Conservation (phyloP, 805 yeast species). For the Zygoascus biomembranicola region DNA sequence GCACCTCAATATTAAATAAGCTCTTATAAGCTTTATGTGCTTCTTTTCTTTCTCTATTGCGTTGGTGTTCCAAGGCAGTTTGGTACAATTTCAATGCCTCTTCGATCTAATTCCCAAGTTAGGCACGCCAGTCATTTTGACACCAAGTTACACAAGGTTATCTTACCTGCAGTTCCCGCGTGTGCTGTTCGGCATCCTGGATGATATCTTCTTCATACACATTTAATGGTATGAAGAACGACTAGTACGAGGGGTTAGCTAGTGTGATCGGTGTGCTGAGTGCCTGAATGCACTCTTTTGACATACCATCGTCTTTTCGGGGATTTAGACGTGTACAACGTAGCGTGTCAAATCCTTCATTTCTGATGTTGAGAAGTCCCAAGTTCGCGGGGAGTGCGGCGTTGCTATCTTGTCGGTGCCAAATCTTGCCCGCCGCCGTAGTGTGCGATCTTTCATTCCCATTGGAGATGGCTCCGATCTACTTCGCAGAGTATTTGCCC, state of each 20-base stretch:
- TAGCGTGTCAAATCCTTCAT: not conserved
- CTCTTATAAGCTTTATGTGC: conserved; percentile 52
- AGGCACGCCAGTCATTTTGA: not conserved
- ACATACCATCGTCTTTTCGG: not conserved
- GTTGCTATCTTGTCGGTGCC: too few relatives aligned
- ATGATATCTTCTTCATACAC: conserved; percentile 59
- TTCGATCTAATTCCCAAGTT: conserved; percentile 39
- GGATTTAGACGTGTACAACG: not conserved
- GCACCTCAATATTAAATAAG: conserved; percentile 60
- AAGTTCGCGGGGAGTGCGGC: not conserved
- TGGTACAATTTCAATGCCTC: conserved; percentile 74
- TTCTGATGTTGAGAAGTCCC: not conserved
- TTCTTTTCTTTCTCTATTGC: conserved; percentile 35
- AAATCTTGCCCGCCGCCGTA: too few relatives aligned
- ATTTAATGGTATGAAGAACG: conserved; percentile 68
- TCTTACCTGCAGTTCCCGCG: conserved; percentile 72
- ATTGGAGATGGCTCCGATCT: conserved; percentile 1
- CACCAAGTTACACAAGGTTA: not conserved
- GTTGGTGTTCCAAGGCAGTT: conserved; percentile 57
- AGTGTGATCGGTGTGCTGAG: not conserved
- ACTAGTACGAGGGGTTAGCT: not conserved
- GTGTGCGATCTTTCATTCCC: too few relatives aligned
- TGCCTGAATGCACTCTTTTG: not conserved
- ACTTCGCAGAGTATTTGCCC: conserved; percentile 21
- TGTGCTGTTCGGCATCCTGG: conserved; percentile 76